Conservation (phyloP, 1,139 yeast genomes). For the Hansenula anomala region DNA sequence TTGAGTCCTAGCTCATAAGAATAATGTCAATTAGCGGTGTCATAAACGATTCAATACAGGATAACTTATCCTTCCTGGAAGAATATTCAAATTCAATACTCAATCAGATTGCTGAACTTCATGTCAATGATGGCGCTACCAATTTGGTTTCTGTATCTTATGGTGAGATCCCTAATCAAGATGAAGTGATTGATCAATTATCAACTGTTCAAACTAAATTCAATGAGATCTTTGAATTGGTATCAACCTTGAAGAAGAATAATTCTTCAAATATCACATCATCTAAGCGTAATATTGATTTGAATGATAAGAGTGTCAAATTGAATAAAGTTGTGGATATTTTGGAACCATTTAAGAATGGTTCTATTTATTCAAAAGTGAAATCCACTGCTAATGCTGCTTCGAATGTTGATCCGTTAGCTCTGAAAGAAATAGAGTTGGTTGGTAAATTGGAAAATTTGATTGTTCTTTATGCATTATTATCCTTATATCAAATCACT, state of each 20-base stretch:
- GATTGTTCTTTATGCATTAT: slow-evolving; percentile 22
- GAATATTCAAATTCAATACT: slow-evolving; percentile 10
- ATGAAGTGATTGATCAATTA: not conserved
- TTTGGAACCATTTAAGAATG: slow-evolving; percentile 21
- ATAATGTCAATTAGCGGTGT: too few relatives aligned
- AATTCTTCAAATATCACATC: not conserved
- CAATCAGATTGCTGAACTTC: slow-evolving; percentile 13
- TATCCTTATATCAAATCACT: slow-evolving; percentile 22
- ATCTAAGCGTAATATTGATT: too few relatives aligned
- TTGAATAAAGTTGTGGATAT: slow-evolving; percentile 15
- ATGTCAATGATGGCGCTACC: slow-evolving; percentile 5
- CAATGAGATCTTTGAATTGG: slow-evolving; percentile 4
- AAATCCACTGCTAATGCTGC: not conserved
- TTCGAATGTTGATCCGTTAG: not conserved
- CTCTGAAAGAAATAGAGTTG: slow-evolving; percentile 17
- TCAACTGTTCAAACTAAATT: slow-evolving; percentile 5
- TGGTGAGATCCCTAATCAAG: not conserved
- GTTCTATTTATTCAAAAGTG: slow-evolving; percentile 18
- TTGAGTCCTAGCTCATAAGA: too few relatives aligned
- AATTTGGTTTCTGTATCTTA: not conserved
- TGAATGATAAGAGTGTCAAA: slow-evolving; percentile 5
- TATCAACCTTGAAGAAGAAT: not conserved
- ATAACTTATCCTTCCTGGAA: slow-evolving; percentile 11
- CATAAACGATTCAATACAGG: slow-evolving; percentile 16
- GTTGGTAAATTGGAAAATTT: slow-evolving; percentile 24